Conservation (phyloP, 371 early-diverging fungal species). For the Circinella minor region DNA sequence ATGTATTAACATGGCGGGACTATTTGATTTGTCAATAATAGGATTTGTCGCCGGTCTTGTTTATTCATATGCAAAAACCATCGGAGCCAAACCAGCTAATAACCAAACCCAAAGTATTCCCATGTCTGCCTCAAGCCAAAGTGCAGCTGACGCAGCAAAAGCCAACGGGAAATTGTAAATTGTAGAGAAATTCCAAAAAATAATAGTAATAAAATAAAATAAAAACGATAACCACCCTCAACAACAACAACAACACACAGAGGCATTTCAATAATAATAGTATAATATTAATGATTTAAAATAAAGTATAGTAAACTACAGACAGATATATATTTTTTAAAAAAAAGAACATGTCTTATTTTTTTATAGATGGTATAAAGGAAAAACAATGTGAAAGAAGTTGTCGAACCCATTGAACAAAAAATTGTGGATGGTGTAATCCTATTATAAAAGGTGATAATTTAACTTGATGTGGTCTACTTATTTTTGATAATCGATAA, state of each 20-base stretch:
- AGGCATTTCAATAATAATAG: not conserved
- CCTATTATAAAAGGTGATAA: conserved; percentile 9
- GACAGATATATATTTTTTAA: not conserved
- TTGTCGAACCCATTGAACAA: conserved; percentile 18
- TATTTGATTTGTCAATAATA: conserved; percentile 2
- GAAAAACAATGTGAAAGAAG: conserved; percentile 13
- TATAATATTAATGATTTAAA: conserved; percentile 5
- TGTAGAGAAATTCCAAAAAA: not conserved
- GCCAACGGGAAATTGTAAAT: conserved; percentile 33
- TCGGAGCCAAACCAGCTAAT: conserved; percentile 28
- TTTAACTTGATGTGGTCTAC: conserved; percentile 6
- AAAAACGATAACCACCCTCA: not conserved
- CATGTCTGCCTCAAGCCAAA: conserved; percentile 42
- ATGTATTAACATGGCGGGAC: not conserved
- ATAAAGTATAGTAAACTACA: not conserved
- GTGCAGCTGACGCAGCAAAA: conserved; percentile 35
- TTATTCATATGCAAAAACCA: conserved; percentile 75
- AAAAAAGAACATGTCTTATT: not conserved
- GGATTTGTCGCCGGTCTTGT: conserved; percentile 86
- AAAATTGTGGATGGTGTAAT: conserved; percentile 10
- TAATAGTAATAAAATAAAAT: not conserved
- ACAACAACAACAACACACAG: not conserved
- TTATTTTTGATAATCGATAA: conserved; percentile 11
- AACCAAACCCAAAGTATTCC: conserved; percentile 49
- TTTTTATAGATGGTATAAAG: conserved; percentile 9